Percentiles rank a stretch among this genome's conserved stretches.
Evolutionary conservation across 2,329 filamentous ascomycete genomes (phyloP).

Genomic region (Diaporthe australafricana): DNA sequence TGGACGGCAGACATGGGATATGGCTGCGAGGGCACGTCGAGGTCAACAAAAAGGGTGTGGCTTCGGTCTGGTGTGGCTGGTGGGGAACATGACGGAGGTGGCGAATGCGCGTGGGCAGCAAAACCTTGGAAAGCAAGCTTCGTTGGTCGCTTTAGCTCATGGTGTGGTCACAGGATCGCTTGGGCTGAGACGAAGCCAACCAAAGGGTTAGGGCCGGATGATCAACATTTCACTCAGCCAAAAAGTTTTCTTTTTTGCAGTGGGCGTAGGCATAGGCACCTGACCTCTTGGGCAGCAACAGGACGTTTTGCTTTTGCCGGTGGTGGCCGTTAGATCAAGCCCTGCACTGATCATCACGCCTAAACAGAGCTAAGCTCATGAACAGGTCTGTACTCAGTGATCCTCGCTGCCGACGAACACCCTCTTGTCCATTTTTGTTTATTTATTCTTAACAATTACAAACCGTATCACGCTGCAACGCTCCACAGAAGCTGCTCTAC

Average conservation of each 20-base stretch:
- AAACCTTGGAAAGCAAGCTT: conserved; percentile 21
- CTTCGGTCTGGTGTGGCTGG: conserved; percentile 23
- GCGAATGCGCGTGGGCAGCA: background rate
- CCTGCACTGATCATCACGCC: too few species aligned
- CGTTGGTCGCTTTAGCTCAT: conserved; percentile 3
- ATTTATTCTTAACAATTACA: too few species aligned
- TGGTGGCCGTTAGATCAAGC: too few species aligned
- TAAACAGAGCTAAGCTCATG: too few species aligned
- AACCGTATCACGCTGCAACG: too few species aligned
- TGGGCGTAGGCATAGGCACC: background rate
- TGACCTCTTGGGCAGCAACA: too few species aligned
- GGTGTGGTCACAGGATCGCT: background rate
- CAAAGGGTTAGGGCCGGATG: conserved; percentile 10
- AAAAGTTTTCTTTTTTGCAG: background rate
- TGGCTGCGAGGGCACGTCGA: background rate
- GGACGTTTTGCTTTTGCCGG: too few species aligned
- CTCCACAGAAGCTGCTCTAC: too few species aligned
- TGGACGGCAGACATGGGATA: background rate
- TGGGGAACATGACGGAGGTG: conserved; percentile 34
- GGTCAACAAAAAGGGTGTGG: background rate
- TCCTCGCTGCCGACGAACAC: too few species aligned
- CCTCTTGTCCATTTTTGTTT: too few species aligned
- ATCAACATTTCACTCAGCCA: background rate
- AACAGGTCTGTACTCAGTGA: too few species aligned
- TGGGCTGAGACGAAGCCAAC: background rate